Conservation (phyloP, 2,329 filamentous ascomycete species). For the Lecanicillium sp. region DNA sequence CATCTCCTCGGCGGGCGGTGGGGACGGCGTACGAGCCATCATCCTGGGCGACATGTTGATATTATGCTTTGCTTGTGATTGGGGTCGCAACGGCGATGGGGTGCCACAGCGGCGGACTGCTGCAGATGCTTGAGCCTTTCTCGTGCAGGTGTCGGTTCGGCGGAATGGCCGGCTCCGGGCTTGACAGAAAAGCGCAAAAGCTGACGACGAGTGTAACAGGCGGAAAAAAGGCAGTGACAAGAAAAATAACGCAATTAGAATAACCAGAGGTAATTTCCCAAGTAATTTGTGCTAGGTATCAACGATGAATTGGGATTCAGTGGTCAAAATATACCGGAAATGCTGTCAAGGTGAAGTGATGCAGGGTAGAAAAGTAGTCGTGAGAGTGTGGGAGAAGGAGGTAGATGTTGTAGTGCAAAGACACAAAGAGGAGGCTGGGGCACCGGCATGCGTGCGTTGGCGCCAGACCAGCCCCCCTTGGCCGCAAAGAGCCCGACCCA, state of each 20-base stretch:
- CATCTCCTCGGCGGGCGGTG: slow-evolving; percentile 38
- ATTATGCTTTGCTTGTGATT: neutral
- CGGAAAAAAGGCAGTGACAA: neutral
- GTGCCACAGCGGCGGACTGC: neutral
- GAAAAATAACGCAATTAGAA: slow-evolving; percentile 2
- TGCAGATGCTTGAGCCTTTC: neutral
- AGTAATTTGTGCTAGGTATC: too few species aligned
- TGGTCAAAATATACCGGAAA: slow-evolving; percentile 2
- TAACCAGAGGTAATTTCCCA: neutral
- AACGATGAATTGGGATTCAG: slow-evolving; percentile 5
- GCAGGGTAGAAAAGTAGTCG: slow-evolving; percentile 11
- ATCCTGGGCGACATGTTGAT: slow-evolving; percentile 28
- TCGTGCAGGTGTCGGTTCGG: neutral
- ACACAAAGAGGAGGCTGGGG: slow-evolving; percentile 15
- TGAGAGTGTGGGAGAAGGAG: slow-evolving; percentile 10
- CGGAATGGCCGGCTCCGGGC: neutral
- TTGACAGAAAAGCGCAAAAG: neutral
- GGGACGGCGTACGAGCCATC: slow-evolving; percentile 50
- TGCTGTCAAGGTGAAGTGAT: slow-evolving; percentile 6
- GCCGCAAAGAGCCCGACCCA: slow-evolving; percentile 1
- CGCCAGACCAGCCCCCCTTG: slow-evolving; percentile 13
- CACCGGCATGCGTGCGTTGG: slow-evolving; percentile 5
- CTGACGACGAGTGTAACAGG: neutral
- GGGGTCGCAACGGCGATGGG: neutral
- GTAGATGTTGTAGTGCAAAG: slow-evolving; percentile 9